Evolutionary conservation across 805 yeast genomes (phyloP), one percentile per base, ranked within the genome.

Genomic region (Yarrowia divulgata): DNA sequence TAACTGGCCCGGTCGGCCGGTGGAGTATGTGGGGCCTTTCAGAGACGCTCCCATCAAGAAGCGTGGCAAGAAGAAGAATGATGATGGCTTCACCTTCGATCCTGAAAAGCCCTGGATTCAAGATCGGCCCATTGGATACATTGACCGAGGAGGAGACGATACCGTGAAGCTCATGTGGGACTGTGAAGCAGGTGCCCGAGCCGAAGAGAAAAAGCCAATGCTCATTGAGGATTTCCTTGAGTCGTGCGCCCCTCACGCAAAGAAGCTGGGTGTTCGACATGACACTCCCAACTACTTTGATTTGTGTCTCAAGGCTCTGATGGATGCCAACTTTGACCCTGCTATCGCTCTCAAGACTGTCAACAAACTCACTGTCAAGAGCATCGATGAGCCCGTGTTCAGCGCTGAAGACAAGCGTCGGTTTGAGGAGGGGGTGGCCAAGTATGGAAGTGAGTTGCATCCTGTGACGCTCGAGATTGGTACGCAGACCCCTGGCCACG

Each of bases 221-320:
- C 52, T 60, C 42, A 77, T 90, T 8, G 90, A 87, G 42, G 74
- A 75, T 4, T 95, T 87, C 74, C 75, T 93, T 18, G 77, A 80
- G 7, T 78, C 78, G 19, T 88, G 93, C 73, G 80, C 79, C 1
- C 84, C 85, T 0, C 79, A 85, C 57, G 95, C 97, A 0, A 78
- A 80, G 8, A 75, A 77, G 6, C 77, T 93, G 14, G 81, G 80
- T 0, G 76, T 94, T 58, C 75, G 84, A 18, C 85, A 89, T 0
- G 84, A 85, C 19, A 86, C 96, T 0, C 93, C 96, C 1, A 93
- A 94, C 75, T 93, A 94, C 73, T 78, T 91, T 71, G 98, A 95
- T 79, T 87, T 88, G 1, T 82, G 90, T 18, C 76, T 91, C 54
- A 81, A 85, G 69, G 82, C 83, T 6, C 81, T 89, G 58, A 75